Base-by-base conservation (phyloP, 2,329 filamentous ascomycete species). In the Ophidiomyces ophidiicola region DNA sequence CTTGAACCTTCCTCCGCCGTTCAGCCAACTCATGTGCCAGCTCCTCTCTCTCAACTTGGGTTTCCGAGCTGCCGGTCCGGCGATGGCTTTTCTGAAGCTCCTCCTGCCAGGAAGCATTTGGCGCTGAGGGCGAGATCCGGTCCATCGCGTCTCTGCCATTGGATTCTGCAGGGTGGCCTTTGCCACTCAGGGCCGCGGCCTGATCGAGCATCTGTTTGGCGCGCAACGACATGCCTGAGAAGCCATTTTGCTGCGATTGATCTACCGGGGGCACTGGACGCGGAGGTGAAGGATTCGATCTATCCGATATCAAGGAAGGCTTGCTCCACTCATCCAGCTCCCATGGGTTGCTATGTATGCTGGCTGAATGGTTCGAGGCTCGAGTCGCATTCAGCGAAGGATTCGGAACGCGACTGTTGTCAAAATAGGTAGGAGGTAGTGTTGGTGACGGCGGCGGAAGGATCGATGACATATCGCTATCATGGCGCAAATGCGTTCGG, bases 391-490 rank as follows among this genome's bases (percentile, higher is more conserved):
- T 42, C 15, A 45, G 31, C 12, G 25, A 50, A 52, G n/a, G 56
- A 51, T 42, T 58, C 53, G 20, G 52, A 35, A 41, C 8, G 18
- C 17, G 40, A 17, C 36, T 12, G 45, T 48, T 41, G 54, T 61
- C 58, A 7, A 55, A 48, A 5, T 54, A 55, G 20, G 52, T 55
- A 3, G 59, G 45, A 30, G 57, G 51, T 19, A 67, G 46, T 3
- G 47, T 48, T 24, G 59, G 56, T 6, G 64, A 65, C 17, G 60
- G 62, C 41, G 62, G 63, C 18, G 73, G 75, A 48, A 84, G 85
- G 18, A 90, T 69, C 0, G 85, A 92, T 1, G 88, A 96, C 10
- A 76, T 72, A 43, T 79, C 80, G 61, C 88, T 96, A 46, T 80
- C 76, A 23, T 76, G 76, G 36, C 90, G 77, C 28, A 96, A 64